Evolutionary conservation across 371 early-diverging fungal species (phyloP).

Genomic region (Zychaea mexicana): DNA sequence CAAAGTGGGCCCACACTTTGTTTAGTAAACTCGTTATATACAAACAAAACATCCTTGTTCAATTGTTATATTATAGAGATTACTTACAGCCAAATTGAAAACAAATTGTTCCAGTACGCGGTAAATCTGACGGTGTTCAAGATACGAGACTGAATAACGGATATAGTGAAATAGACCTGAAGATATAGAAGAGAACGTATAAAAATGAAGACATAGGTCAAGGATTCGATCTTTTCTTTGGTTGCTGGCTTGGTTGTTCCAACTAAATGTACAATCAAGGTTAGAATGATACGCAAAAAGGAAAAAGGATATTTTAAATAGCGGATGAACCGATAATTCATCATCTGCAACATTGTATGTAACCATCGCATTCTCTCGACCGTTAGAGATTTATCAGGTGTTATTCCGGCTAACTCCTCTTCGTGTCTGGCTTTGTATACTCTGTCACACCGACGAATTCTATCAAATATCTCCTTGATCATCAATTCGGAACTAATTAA

Average conservation of each 20-base stretch:
- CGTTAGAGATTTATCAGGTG: constrained; percentile 33
- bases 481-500: constrained; percentile 71
- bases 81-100: constrained; percentile 56
- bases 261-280: not conserved
- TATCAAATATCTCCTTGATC: constrained; percentile 77
- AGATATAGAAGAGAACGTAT: constrained; percentile 42
- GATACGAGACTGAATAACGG: constrained; percentile 61
- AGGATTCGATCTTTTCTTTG: no score
- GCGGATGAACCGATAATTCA: constrained; percentile 69
- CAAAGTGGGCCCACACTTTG: not conserved
- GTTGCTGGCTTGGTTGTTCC: no score
- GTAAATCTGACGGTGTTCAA: constrained; percentile 70
- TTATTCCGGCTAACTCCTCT: not conserved
- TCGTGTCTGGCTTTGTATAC: constrained; percentile 41
- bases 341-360: constrained; percentile 75
- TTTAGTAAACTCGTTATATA: not conserved
- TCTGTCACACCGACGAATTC: constrained; percentile 72
- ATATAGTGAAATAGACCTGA: constrained; percentile 64
- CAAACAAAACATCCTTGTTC: not conserved
- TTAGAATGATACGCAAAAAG: not conserved
- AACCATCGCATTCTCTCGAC: constrained; percentile 71
- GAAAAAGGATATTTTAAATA: constrained; percentile 50
- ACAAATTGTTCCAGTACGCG: constrained; percentile 67
- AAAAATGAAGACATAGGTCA: constrained; percentile 27
- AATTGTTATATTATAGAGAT: no score